Conservation (phyloP, 441 rosid genomes). For the Kokia cookei region DNA sequence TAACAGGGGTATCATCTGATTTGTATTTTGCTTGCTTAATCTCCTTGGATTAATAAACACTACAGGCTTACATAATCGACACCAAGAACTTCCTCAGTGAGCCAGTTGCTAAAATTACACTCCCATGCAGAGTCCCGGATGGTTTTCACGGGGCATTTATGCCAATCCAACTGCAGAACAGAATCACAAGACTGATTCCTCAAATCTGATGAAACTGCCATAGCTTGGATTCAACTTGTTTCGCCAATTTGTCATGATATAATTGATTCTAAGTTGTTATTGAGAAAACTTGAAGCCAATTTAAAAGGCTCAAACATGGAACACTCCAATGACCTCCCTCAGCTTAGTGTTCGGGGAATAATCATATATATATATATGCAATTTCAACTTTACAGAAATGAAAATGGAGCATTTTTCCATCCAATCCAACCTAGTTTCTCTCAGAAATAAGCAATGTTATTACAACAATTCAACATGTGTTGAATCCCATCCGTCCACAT, state of each 20-base stretch:
- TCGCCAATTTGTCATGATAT: no score
- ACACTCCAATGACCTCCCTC: neutral
- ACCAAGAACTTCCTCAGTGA: constrained; percentile 22
- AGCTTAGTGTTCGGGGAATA: neutral
- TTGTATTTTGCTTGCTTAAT: neutral
- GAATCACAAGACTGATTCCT: neutral
- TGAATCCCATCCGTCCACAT: constrained; percentile 84
- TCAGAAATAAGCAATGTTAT: constrained; percentile 22
- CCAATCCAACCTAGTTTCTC: constrained; percentile 8
- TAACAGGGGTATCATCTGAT: neutral
- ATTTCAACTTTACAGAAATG: constrained; percentile 8
- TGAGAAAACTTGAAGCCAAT: neutral
- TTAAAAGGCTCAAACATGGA: neutral
- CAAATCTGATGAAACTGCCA: neutral
- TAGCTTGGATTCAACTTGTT: neutral
- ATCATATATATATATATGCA: neutral
- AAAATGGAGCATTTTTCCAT: constrained; percentile 4
- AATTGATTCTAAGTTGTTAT: neutral
- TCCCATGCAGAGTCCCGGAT: constrained; percentile 40
- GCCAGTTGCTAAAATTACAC: constrained; percentile 27
- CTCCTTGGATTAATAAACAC: neutral
- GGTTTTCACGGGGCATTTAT: constrained; percentile 45
- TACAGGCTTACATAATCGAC: constrained; percentile 32
- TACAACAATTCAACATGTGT: constrained; percentile 47
- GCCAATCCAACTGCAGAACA: constrained; percentile 2